Evolutionary conservation across 148 eudicot genomes (phyloP).

Genomic region (Rhododendron kiyosumense): DNA sequence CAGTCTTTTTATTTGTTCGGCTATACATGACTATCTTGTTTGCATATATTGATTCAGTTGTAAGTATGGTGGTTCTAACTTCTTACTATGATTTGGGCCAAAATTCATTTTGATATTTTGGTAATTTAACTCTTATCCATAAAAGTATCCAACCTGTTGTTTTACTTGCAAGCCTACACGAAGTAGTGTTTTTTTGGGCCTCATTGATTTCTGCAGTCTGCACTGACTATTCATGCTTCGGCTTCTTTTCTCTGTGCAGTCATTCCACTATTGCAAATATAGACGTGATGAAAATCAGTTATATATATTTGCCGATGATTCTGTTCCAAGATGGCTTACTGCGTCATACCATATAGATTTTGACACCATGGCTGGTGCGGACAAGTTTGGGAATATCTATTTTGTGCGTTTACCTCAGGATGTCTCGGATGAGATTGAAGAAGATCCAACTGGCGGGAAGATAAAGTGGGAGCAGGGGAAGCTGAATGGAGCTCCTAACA

Average conservation of each 20-base stretch:
- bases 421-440: slow-evolving; percentile 97
- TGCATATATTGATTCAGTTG: background rate
- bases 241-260: slow-evolving; percentile 42
- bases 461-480: slow-evolving; percentile 95
- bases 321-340: slow-evolving; percentile 94
- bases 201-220: background rate
- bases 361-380: slow-evolving; percentile 97
- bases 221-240: slow-evolving; percentile 6
- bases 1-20: no score
- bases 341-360: slow-evolving; percentile 90
- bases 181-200: background rate
- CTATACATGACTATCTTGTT: background rate
- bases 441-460: slow-evolving; percentile 97
- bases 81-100: background rate
- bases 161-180: background rate
- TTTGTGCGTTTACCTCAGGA: slow-evolving; percentile 94
- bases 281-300: slow-evolving; percentile 96
- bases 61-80: background rate
- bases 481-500: slow-evolving; percentile 96
- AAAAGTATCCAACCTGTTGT: background rate
- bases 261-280: slow-evolving; percentile 96
- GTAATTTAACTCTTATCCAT: background rate
- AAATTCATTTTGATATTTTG: background rate
- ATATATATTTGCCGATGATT: slow-evolving; percentile 93
- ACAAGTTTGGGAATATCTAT: slow-evolving; percentile 93